Evolutionary conservation across 352 stramenopile species (phyloP).

Genomic region (Albugo laibachii): DNA sequence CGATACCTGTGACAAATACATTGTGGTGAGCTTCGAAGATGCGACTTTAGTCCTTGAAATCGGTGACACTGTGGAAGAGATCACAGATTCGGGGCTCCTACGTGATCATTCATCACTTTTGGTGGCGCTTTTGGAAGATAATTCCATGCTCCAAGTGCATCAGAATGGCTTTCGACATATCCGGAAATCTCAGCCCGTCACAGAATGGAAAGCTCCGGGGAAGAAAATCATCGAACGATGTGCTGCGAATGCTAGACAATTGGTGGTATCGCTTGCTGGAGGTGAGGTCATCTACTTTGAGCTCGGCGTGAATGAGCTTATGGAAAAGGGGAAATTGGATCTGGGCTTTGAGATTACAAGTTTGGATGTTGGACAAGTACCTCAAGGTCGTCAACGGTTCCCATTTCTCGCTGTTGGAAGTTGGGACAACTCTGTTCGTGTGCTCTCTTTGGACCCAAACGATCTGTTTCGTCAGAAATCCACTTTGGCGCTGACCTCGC

Average conservation of each 20-base stretch:
- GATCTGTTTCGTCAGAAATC: constrained; percentile 78
- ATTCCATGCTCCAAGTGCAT: constrained; percentile 94
- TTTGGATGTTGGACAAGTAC: constrained; percentile 92
- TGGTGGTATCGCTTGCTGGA: constrained; percentile 91
- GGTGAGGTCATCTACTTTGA: constrained; percentile 98
- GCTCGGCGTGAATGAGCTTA: constrained; percentile 85
- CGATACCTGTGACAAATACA: constrained; percentile 81
- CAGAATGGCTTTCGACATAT: constrained; percentile 91
- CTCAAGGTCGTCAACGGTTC: constrained; percentile 83
- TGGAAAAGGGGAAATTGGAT: constrained; percentile 86
- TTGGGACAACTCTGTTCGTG: constrained; percentile 80
- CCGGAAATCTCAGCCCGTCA: constrained; percentile 81
- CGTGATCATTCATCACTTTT: constrained; percentile 89
- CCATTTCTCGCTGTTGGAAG: constrained; percentile 93
- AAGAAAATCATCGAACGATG: constrained; percentile 96
- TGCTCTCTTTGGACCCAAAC: constrained; percentile 90
- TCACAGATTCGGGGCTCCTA: constrained; percentile 90
- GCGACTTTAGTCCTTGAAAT: constrained; percentile 95
- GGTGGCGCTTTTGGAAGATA: constrained; percentile 86
- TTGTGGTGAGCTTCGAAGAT: constrained; percentile 99
- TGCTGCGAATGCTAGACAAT: constrained; percentile 91
- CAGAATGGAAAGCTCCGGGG: constrained; percentile 93
- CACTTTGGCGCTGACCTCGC: constrained; percentile 57
- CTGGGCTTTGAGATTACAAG: constrained; percentile 93
- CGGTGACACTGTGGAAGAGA: constrained; percentile 95